Percentiles rank a stretch among this genome's conserved stretches.
Evolutionary conservation across 2,329 filamentous ascomycete species (phyloP).

Genomic region (Microascus cirrosus): DNA sequence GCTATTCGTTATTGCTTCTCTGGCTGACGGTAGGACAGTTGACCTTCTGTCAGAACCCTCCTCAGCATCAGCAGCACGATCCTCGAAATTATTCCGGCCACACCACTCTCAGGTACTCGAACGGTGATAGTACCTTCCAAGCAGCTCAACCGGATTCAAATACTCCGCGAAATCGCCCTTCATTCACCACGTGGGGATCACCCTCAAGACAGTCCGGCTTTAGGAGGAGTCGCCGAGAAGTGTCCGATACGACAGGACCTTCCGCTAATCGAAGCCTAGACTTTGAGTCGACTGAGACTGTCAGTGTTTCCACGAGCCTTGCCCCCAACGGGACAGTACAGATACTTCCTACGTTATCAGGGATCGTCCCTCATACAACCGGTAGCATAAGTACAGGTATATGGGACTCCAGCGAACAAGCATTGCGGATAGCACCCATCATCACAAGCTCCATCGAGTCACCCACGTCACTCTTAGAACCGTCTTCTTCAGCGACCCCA

Average conservation of each 20-base stretch:
- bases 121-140: too few relatives aligned
- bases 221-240: too few relatives aligned
- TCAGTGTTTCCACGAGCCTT: conserved; percentile 13
- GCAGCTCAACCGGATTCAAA: too few relatives aligned
- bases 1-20: not conserved
- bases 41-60: not conserved
- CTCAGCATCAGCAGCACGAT: not conserved
- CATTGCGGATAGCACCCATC: not conserved
- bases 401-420: not conserved
- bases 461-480: not conserved
- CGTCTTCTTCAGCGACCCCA: not conserved
- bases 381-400: conserved; percentile 16
- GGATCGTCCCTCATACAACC: conserved; percentile 17
- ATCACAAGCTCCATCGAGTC: not conserved
- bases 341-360: conserved; percentile 16
- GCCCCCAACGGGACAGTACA: conserved; percentile 15
- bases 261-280: not conserved
- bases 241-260: not conserved
- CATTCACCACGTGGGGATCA: too few relatives aligned
- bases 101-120: too few relatives aligned
- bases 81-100: not conserved
- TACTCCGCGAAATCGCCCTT: too few relatives aligned
- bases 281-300: conserved; percentile 10
- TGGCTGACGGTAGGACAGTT: conserved; percentile 1
- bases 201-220: too few relatives aligned